Base-by-base conservation (phyloP, 2,329 filamentous ascomycete species). In the Fusarium sacchari region DNA sequence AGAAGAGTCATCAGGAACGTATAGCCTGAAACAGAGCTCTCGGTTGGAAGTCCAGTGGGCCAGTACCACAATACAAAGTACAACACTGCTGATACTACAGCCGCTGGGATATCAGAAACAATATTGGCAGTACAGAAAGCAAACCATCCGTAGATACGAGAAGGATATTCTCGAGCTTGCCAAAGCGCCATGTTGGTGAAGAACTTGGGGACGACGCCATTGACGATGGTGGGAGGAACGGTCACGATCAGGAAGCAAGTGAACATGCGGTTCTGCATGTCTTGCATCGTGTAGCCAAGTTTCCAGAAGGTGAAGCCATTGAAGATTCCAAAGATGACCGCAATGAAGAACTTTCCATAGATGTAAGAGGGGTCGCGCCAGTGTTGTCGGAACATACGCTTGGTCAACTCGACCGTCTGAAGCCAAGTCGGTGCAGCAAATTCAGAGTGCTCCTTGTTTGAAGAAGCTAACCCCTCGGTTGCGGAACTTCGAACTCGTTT, bases 61-160 rank as follows among this genome's bases (percentile, higher is more conserved):
- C 88, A 96, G 82, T 96, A 96, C 92, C 93, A 95, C 0, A 94
- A 82, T 1, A 90, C 81, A 86, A 88, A 96, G 83, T 95, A 95
- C 26, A 95, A 81, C 3, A 92, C 83, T 0, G 86, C 86, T 3
- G 88, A 86, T 39, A 94, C 78, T 70, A 95, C 88, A 4, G 92
- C 90, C 46, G 88, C 88, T 0, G 93, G 93, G 28, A 96, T 91
- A 78, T 96, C 93, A 37, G 88, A 89, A 22, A 95, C 84, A 8
- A 95, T 86, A 76, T 93, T 91, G 0, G 93, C 92, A 0, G 92
- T 93, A 77, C 88, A 90, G 81, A 95, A 95, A 0, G 93, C 92
- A 39, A 93, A 82, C 91, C 93, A 95, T 59, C 91, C 91, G 80
- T 95, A 96, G 66, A 94, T 94, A 26, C 92, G 87, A 8, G 89